Evolutionary conservation across 108 stramenopile genomes (phyloP), one percentile per base, ranked within the genome.

Genomic region (Cyclotella cryptica): DNA sequence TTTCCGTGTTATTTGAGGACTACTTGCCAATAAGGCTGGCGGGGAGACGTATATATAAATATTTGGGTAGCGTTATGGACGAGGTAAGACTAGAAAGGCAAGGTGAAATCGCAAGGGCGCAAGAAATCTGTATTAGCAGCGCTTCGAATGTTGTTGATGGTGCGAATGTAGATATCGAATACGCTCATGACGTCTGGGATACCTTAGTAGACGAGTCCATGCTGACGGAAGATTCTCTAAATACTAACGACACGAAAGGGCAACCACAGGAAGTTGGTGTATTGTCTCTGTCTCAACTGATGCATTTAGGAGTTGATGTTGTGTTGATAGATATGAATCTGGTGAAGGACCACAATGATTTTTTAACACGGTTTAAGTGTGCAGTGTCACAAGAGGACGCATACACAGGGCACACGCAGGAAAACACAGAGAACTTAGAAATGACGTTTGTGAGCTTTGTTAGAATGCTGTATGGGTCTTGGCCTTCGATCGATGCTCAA

Each of bases 1-100:
- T 95, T 79, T 82, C 89, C 46, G 83, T 95, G 6, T 61, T 95
- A 27, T 95, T 89, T 81, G 89, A 95, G 71, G 94, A 95, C 70
- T 83, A 85, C 24, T 27, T 81, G 21, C 94, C 94, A 17, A 74
- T 95, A 42, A 77, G 94, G 68, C n/a, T 95, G 19, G 92, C 92
- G 0, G 94, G 91, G 39, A 63, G 94, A 40, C 62, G 88, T 39
- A 86, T 95, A 3, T 87, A 81, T 61, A 47, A 65, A 17, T 78
- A 86, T 53, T 58, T 95, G 26, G 42, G 62, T 2, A 66, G 78
- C 15, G 79, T 86, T 15, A 89, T 95, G 84, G 82, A 88, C 51
- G 81, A 82, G 52, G 70, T 86, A 12, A 61, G 70, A 43, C 24
- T 68, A 45, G 63, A 67, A 64, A 60, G 80, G 41, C 51, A 53